Evolutionary conservation across 495 filamentous ascomycete species (phyloP).

Genomic region (Aspergillus ellipticus): DNA sequence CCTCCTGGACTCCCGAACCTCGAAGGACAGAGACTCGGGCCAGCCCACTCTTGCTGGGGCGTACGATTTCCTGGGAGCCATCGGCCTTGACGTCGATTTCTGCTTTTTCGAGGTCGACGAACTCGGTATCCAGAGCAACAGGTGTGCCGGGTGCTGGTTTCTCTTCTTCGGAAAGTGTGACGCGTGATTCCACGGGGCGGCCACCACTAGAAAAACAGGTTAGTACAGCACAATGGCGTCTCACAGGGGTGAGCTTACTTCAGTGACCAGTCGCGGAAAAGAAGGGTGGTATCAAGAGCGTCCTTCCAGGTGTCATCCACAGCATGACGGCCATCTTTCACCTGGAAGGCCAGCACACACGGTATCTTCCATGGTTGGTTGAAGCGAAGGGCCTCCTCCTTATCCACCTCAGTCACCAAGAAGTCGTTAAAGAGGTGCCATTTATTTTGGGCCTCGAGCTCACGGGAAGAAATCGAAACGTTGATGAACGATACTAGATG

Average conservation of each 20-base stretch:
- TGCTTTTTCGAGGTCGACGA: slow-evolving; percentile 83
- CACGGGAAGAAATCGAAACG: slow-evolving; percentile 66
- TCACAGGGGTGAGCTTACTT: slow-evolving; percentile 43
- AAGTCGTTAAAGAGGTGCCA: slow-evolving; percentile 99
- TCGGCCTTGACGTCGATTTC: slow-evolving; percentile 93
- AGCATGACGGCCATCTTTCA: slow-evolving; percentile 65
- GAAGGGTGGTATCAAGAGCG: slow-evolving; percentile 71
- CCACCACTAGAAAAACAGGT: slow-evolving; percentile 24
- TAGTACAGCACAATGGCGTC: not conserved
- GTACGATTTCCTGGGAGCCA: slow-evolving; percentile 78
- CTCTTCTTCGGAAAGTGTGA: slow-evolving; percentile 63
- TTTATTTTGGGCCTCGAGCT: slow-evolving; percentile 50
- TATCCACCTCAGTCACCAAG: slow-evolving; percentile 72
- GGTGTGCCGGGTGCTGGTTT: slow-evolving; percentile 65
- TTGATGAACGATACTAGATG: slow-evolving; percentile 92
- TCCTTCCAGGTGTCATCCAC: slow-evolving; percentile 85
- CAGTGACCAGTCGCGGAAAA: slow-evolving; percentile 70
- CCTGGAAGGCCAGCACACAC: slow-evolving; percentile 79
- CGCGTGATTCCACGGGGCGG: slow-evolving; percentile 38
- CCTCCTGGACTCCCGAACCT: slow-evolving; percentile 69
- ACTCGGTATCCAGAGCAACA: slow-evolving; percentile 92
- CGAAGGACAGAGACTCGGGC: slow-evolving; percentile 86
- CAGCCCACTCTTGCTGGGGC: slow-evolving; percentile 78
- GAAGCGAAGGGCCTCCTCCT: slow-evolving; percentile 82
- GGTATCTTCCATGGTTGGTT: slow-evolving; percentile 88